Percentiles rank a stretch among this genome's conserved stretches.
Evolutionary conservation across 228 moss, liverwort and hornwort genomes (phyloP).

Genomic region (Sphagnum fallax): DNA sequence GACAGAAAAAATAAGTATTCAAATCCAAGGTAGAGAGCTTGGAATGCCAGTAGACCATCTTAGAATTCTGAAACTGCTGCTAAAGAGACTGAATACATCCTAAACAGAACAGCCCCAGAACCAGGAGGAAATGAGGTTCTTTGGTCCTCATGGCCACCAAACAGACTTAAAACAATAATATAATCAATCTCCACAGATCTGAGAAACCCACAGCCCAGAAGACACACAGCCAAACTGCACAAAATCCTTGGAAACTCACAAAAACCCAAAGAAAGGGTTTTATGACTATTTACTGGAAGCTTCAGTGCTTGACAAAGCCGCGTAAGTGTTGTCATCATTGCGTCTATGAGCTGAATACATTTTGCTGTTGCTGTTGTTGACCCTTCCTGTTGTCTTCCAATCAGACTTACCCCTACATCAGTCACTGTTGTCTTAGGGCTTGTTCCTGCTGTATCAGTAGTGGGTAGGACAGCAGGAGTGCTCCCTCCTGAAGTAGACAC

Average conservation of each 20-base stretch:
- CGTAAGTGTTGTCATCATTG: background rate
- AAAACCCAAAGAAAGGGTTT: background rate
- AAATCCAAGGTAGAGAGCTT: too few species aligned
- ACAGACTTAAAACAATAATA: background rate
- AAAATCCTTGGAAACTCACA: background rate
- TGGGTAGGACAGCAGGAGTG: background rate
- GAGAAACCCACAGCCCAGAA: background rate
- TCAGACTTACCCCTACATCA: background rate
- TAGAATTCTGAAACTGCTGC: too few species aligned
- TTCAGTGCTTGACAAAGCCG: conserved; percentile 19
- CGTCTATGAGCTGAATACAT: background rate
- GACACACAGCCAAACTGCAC: background rate
- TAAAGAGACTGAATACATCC: too few species aligned
- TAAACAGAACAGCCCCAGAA: too few species aligned
- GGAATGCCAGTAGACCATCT: too few species aligned
- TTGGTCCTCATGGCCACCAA: too few species aligned
- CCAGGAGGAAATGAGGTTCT: too few species aligned
- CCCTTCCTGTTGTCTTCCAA: background rate
- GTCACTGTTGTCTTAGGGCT: background rate
- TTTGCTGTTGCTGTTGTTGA: background rate
- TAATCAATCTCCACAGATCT: background rate
- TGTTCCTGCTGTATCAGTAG: too few species aligned
- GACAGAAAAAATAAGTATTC: too few species aligned
- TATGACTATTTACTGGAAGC: conserved; percentile 18
- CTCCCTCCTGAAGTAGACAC: background rate